These are phyloP conservation scores for Camellia oleifera DNA, from an alignment of 179 eudicot species.

Conservation along the genomic window DNA sequence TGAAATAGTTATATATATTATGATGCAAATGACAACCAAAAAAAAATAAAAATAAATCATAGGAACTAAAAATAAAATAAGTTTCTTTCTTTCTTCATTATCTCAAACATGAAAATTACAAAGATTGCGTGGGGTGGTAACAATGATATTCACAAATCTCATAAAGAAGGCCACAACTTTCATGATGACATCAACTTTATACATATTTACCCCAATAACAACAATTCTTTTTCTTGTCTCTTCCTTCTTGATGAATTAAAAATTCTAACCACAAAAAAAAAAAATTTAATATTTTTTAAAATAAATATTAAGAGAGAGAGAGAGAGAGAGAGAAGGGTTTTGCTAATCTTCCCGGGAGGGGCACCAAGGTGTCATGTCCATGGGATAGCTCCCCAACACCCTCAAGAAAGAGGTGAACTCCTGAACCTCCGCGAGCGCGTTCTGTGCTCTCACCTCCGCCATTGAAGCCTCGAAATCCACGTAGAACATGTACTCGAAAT, in stretches of 20 bases:
- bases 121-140: not conserved
- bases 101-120: not conserved
- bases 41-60: too few relatives aligned
- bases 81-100: not conserved
- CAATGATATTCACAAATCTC: not conserved
- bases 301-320: not conserved
- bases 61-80: too few relatives aligned
- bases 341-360: constrained; percentile 12
- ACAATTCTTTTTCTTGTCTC: not conserved
- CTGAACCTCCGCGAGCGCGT: constrained; percentile 78
- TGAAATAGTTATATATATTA: too few relatives aligned
- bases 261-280: not conserved
- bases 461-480: constrained; percentile 83
- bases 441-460: constrained; percentile 79
- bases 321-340: not conserved
- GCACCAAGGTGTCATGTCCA: constrained; percentile 59
- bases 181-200: not conserved
- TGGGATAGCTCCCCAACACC: constrained; percentile 84
- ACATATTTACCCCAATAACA: not conserved
- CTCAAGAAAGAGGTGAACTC: constrained; percentile 76
- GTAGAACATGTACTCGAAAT: constrained; percentile 84
- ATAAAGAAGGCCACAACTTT: not conserved
- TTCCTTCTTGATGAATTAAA: not conserved
- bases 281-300: too few relatives aligned
- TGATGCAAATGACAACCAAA: too few relatives aligned